Base-by-base conservation (phyloP, 2,329 filamentous ascomycete species). In the Fusarium metavorans region DNA sequence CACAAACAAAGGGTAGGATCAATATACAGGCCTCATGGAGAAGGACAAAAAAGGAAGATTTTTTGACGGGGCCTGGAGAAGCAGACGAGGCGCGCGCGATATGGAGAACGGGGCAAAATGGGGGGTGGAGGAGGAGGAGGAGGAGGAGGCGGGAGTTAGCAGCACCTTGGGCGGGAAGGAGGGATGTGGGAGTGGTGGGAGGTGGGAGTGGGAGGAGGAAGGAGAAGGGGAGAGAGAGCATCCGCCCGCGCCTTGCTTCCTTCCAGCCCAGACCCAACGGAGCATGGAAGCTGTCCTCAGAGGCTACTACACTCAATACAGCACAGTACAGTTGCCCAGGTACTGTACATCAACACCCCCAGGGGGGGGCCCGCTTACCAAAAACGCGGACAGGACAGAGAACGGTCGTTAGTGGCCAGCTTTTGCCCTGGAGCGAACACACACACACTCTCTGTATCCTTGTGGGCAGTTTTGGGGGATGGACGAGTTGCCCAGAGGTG, bases 21-120 rank as follows among this genome's bases (percentile, higher is more conserved):
- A 82, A 82, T 81, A 81, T 81, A 83, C 80, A 83, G 77, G 81
- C 80, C 80, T 79, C 81, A 82, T 81, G 73, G 76, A 74, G 67
- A 75, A 76, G 68, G 73, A 72, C 70, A 74, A 71, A 73, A 70
- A 68, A 73, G 67, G 66, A 72, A 71, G 64, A 65, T 70, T 76
- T 76, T 76, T 76, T 72, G 75, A 72, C 68, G 67, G 71, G 75
- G 76, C 75, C 78, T 77, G 74, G 79, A 77, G 77, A 76, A 79
- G 76, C 63, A 77, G 72, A 78, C 72, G 68, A 76, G 68, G 69
- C 75, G 62, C 73, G 70, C 67, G 67, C 72, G 76, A 78, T 68
- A 78, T 67, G 74, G 70, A 61, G 72, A 68, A 72, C 68, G 75
- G 73, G 68, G 70, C 71, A 72, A 71, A 73, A 72, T 27, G 77